phyloP scores from a whole-genome alignment of 1,284 basidiomycete species.

The Phlebopus sp. region DNA sequence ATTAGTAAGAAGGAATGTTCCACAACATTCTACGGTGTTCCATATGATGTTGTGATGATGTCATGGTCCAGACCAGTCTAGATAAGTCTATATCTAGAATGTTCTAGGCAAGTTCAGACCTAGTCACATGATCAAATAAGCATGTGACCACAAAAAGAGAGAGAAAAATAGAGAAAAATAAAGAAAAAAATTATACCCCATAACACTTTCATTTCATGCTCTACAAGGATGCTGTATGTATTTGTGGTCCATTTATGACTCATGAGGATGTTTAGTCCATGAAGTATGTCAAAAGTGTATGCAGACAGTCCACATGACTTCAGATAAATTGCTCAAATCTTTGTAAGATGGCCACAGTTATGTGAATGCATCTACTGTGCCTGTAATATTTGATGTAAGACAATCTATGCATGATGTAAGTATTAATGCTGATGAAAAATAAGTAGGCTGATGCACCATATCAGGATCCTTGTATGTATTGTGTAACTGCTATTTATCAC shows the following conservation, averaged over 20 bases:
- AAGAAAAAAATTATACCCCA: too few relatives aligned
- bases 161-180: too few relatives aligned
- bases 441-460: not conserved
- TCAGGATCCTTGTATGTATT: not conserved
- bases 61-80: too few relatives aligned
- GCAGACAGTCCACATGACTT: slow-evolving; percentile 35
- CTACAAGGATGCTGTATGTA: slow-evolving; percentile 23
- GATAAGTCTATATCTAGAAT: too few relatives aligned
- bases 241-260: slow-evolving; percentile 37
- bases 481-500: not conserved
- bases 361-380: slow-evolving; percentile 28
- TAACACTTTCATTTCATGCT: slow-evolving; percentile 22
- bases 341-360: slow-evolving; percentile 24
- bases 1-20: too few relatives aligned
- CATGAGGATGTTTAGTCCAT: slow-evolving; percentile 34
- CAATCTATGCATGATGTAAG: too few relatives aligned
- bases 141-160: too few relatives aligned
- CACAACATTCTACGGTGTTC: too few relatives aligned
- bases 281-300: slow-evolving; percentile 33
- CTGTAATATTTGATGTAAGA: too few relatives aligned
- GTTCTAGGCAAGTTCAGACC: too few relatives aligned
- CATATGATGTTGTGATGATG: too few relatives aligned
- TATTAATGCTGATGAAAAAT: not conserved
- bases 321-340: slow-evolving; percentile 34
- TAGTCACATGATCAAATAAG: too few relatives aligned